Percentiles rank a stretch among this genome's conserved stretches.
Conservation (phyloP, 2,329 filamentous ascomycete genomes). For the Colletotrichum eremochloae region DNA sequence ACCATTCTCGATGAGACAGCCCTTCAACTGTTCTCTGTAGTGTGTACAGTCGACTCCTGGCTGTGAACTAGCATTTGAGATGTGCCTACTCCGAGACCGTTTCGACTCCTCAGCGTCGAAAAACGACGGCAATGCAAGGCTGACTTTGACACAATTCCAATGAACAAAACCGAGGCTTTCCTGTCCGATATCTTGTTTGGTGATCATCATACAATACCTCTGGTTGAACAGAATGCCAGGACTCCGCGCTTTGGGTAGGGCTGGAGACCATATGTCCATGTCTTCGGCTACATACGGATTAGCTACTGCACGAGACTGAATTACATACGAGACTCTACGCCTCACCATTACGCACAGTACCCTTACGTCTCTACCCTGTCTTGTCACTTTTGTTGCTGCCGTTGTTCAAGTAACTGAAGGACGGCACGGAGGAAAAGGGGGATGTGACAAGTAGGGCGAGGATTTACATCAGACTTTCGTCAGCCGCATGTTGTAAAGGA, state of each 20-base stretch:
- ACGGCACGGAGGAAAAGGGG: too few species aligned
- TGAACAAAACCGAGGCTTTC: background rate
- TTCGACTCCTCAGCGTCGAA: background rate
- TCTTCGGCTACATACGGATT: background rate
- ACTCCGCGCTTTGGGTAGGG: too few species aligned
- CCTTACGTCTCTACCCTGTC: background rate
- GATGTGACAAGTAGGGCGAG: background rate
- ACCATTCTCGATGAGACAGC: background rate
- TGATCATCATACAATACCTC: background rate
- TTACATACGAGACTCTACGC: background rate
- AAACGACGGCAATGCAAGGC: background rate
- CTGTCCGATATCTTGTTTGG: background rate
- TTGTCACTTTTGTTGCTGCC: background rate
- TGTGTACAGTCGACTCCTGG: slow-evolving; percentile 1
- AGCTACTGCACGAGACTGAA: background rate
- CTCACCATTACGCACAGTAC: background rate
- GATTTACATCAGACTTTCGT: background rate
- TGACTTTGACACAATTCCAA: background rate
- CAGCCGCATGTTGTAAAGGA: background rate
- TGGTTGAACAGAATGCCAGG: background rate
- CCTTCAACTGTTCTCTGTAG: slow-evolving; percentile 1
- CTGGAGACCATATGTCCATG: too few species aligned
- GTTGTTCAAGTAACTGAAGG: background rate
- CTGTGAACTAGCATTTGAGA: background rate
- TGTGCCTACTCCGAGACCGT: background rate